phyloP scores from a whole-genome alignment of 768 basidiomycete species.

The Postia placenta region DNA sequence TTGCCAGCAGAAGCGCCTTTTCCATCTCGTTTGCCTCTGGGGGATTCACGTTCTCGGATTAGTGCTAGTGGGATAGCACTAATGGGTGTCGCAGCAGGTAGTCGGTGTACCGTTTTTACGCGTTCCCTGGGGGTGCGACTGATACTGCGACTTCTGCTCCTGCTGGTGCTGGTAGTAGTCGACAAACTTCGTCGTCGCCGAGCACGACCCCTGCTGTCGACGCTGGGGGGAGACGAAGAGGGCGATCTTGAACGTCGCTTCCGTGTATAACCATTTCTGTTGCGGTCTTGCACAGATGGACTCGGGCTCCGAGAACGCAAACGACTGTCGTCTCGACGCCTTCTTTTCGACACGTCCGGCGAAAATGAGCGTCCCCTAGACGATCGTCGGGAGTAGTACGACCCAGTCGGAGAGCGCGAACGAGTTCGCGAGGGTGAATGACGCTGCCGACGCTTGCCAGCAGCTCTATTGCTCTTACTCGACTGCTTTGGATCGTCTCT shows the following conservation, averaged over 20 bases:
- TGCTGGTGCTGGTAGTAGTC: slow-evolving; percentile 48
- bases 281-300: slow-evolving; percentile 36
- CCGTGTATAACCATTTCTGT: slow-evolving; percentile 29
- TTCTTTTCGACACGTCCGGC: slow-evolving; percentile 52
- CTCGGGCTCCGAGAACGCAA: slow-evolving; percentile 38
- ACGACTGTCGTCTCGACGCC: slow-evolving; percentile 47
- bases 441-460: slow-evolving; percentile 37
- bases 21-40: background rate
- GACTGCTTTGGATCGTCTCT: slow-evolving; percentile 42
- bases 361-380: slow-evolving; percentile 63
- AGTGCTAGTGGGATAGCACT: slow-evolving; percentile 20
- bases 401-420: slow-evolving; percentile 54
- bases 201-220: slow-evolving; percentile 23
- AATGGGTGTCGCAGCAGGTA: slow-evolving; percentile 45
- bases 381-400: slow-evolving; percentile 58
- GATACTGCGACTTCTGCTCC: slow-evolving; percentile 43
- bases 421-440: slow-evolving; percentile 46
- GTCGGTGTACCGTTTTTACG: slow-evolving; percentile 54
- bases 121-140: slow-evolving; percentile 44
- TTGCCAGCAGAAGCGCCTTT: slow-evolving; percentile 8
- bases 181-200: slow-evolving; percentile 44
- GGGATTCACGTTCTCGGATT: slow-evolving; percentile 3
- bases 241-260: slow-evolving; percentile 24
- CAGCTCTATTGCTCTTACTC: slow-evolving; percentile 31
- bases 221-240: slow-evolving; percentile 29